phyloP scores from a whole-genome alignment of 2,329 filamentous ascomycete species.

The Aplosporella prunicola region DNA sequence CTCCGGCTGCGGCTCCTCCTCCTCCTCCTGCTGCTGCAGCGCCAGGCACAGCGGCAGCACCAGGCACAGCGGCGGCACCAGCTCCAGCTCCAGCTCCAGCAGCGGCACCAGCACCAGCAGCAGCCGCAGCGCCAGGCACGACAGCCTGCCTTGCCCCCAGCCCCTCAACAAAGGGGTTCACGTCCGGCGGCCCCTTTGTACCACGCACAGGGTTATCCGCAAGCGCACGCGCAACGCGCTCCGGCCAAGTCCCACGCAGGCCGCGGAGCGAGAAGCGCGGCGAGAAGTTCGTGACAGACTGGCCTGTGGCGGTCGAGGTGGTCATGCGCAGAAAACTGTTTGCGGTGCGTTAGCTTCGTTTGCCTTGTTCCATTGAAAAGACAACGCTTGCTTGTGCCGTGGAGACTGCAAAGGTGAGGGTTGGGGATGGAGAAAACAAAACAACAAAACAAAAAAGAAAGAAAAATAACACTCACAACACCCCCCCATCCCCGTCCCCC shows the following conservation, averaged over 20 bases:
- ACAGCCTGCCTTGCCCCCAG: neutral
- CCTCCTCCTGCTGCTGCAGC: slow-evolving; percentile 18
- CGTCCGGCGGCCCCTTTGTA: neutral
- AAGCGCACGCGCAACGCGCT: slow-evolving; percentile 32
- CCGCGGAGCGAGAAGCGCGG: slow-evolving; percentile 53
- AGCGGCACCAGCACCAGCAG: too few relatives aligned
- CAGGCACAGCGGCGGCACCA: slow-evolving; percentile 7
- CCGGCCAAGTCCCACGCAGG: slow-evolving; percentile 53
- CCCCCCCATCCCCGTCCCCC: too few relatives aligned
- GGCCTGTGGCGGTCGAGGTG: slow-evolving; percentile 45
- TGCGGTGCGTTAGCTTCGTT: slow-evolving; percentile 17
- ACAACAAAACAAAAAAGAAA: too few relatives aligned
- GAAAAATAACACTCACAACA: too few relatives aligned
- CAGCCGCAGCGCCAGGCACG: slow-evolving; percentile 14
- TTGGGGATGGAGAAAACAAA: too few relatives aligned
- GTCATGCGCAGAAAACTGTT: slow-evolving; percentile 39
- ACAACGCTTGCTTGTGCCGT: too few relatives aligned
- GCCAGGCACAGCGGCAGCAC: slow-evolving; percentile 16
- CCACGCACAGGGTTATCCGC: too few relatives aligned
- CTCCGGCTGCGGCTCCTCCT: slow-evolving; percentile 15
- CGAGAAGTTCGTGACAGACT: slow-evolving; percentile 51
- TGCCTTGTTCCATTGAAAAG: too few relatives aligned
- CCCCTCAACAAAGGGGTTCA: neutral
- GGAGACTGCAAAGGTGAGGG: too few relatives aligned
- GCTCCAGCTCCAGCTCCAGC: too few relatives aligned